A percentile compares a stretch with the other conserved stretches of the same genome.
Conservation (phyloP, 2,329 filamentous ascomycete species). For the Thielaviopsis euricoi region DNA sequence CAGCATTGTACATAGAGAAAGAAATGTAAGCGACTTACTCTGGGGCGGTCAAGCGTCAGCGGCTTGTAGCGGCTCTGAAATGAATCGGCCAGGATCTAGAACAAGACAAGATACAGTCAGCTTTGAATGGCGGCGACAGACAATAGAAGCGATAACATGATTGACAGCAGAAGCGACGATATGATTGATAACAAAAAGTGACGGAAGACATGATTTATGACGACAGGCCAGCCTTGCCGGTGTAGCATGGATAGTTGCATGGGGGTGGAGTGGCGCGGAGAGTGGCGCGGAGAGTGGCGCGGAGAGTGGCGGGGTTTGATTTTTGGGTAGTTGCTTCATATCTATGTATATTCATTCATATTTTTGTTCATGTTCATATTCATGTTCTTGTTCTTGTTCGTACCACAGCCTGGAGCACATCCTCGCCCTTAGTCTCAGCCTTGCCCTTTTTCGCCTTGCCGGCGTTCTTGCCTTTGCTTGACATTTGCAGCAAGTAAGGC, state of each 20-base stretch:
- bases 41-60: slow-evolving; percentile 73
- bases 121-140: slow-evolving; percentile 6
- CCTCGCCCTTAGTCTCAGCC: slow-evolving; percentile 39
- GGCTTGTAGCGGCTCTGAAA: slow-evolving; percentile 87
- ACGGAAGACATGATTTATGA: too few relatives aligned
- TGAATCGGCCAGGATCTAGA: slow-evolving; percentile 74
- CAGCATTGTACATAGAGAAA: too few relatives aligned
- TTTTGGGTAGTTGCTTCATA: slow-evolving; percentile 11
- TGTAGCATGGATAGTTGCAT: neutral
- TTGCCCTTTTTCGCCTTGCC: slow-evolving; percentile 36
- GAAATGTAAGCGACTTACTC: slow-evolving; percentile 53
- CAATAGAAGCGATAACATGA: too few relatives aligned
- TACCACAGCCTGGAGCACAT: slow-evolving; percentile 41
- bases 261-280: neutral
- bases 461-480: slow-evolving; percentile 15
- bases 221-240: slow-evolving; percentile 2
- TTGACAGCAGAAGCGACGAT: too few relatives aligned
- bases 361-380: slow-evolving; percentile 17
- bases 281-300: too few relatives aligned
- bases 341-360: too few relatives aligned
- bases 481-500: slow-evolving; percentile 1
- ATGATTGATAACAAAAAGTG: too few relatives aligned
- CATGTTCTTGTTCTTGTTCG: slow-evolving; percentile 16
- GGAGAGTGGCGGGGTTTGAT: too few relatives aligned
- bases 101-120: neutral